phyloP scores from a whole-genome alignment of 208 protist species.

The Leishmania major region DNA sequence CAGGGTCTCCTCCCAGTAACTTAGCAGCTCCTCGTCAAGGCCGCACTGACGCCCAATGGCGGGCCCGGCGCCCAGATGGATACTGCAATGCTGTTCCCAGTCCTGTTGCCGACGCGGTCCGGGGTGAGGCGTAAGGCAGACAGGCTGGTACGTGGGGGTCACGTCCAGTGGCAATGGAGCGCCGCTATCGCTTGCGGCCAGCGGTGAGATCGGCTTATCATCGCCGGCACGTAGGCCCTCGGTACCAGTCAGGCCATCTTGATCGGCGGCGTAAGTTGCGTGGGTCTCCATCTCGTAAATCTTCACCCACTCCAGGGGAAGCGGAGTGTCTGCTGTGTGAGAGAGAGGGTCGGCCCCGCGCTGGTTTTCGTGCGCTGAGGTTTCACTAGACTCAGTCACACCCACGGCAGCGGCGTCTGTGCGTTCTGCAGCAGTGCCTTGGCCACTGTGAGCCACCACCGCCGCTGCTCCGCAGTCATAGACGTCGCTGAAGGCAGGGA shows the following conservation, averaged over 20 bases:
- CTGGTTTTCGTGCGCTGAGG: neutral
- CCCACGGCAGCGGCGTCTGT: neutral
- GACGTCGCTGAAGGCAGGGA: neutral
- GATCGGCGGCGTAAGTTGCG: conserved; percentile 29
- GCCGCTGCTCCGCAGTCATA: neutral
- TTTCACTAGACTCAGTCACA: neutral
- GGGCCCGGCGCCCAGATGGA: conserved; percentile 23
- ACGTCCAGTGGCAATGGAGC: conserved; percentile 29
- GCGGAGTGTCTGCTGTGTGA: conserved; percentile 10
- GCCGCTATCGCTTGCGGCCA: neutral
- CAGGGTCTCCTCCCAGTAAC: conserved; percentile 33
- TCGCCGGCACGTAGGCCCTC: neutral
- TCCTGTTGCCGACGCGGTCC: conserved; percentile 19
- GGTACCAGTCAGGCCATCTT: neutral
- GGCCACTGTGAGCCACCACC: neutral
- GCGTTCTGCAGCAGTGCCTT: neutral
- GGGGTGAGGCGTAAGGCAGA: conserved; percentile 31
- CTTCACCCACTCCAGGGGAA: conserved; percentile 50
- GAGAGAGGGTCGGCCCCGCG: neutral
- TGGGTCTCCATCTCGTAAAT: conserved; percentile 49
- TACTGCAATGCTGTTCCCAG: conserved; percentile 15
- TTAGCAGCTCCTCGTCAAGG: conserved; percentile 35
- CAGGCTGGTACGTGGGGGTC: conserved; percentile 43
- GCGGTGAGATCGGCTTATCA: neutral
- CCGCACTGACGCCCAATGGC: conserved; percentile 37